Evolutionary conservation across 768 basidiomycete genomes (phyloP), one percentile per base, ranked within the genome.

Genomic region (Chiua virens): DNA sequence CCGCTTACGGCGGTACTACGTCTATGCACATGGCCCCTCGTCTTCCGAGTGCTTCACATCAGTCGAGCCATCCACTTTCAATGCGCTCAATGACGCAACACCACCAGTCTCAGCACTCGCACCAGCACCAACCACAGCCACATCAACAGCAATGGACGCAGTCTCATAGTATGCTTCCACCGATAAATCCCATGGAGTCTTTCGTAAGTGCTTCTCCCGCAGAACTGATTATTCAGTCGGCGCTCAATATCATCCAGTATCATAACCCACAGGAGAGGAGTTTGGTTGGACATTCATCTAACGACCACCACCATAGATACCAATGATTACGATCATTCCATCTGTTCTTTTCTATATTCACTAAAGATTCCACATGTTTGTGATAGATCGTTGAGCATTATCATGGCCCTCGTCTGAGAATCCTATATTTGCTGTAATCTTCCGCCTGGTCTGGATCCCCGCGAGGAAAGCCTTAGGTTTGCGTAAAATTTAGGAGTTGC

Each of bases 161-260:
- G n/a, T 63, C 77, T 35, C 67, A 68, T 36, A 67, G 68, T 17
- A 63, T 78, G 53, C 60, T 76, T 49, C 65, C 74, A 23, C 73
- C 79, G 18, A 57, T 78, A 45, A 79, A 84, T 57, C 73, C 79
- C 14, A 74, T 85, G 63, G 83, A 88, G 41, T 67, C 85, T 50
- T 89, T 81, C 66, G 88, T 90, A 68, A 73, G 85, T 72, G 5
- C 21, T 45, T 41, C 14, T 45, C 36, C 30, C 45, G 42, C 18
- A 3, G 32, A 39, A 42, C 41, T 21, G 46, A 4, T 13, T 18
- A 41, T 48, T 56, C 21, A 22, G 22, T 45, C 39, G 38, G 52
- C 44, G 41, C 57, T 64, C 44, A 55, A 49, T 30, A 27, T n/a
- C 13, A 7, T 14, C 25, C 27, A 63, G 59, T 63, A 53, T 64